These are phyloP conservation scores for Agrocybe chaxingu DNA, from an alignment of 768 basidiomycete species.

Conservation along the genomic window DNA sequence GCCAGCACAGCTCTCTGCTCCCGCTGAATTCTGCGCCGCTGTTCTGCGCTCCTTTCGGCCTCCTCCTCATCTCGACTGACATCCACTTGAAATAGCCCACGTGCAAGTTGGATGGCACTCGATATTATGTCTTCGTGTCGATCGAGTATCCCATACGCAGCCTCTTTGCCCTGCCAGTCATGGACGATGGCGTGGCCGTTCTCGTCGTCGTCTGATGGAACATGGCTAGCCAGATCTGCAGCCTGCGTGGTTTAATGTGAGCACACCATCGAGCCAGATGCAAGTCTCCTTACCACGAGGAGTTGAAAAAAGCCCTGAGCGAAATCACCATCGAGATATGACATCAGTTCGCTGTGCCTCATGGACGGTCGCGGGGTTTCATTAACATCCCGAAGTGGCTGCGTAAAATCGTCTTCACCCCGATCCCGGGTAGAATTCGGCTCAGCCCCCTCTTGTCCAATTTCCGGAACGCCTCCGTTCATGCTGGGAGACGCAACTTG, in stretches of 20 bases:
- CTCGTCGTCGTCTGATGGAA: constrained; percentile 51
- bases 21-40: constrained; percentile 6
- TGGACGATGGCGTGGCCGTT: constrained; percentile 45
- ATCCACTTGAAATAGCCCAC: constrained; percentile 28
- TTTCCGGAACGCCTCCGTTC: neutral
- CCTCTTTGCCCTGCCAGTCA: constrained; percentile 23
- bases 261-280: neutral
- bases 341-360: constrained; percentile 13
- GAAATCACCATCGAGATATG: constrained; percentile 20
- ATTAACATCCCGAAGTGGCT: neutral
- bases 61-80: constrained; percentile 4
- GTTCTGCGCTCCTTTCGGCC: constrained; percentile 7
- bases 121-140: constrained; percentile 47
- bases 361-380: constrained; percentile 1
- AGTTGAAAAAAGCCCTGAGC: constrained; percentile 4
- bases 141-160: constrained; percentile 33
- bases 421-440: neutral
- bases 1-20: constrained; percentile 34
- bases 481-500: constrained; percentile 47
- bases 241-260: constrained; percentile 17
- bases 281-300: constrained; percentile 9
- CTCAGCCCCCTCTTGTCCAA: neutral
- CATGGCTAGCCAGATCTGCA: constrained; percentile 29
- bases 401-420: neutral
- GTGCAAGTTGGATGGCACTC: constrained; percentile 45